phyloP scores from a whole-genome alignment of 2,329 filamentous ascomycete genomes.

The Zasmidium citrigriseum region DNA sequence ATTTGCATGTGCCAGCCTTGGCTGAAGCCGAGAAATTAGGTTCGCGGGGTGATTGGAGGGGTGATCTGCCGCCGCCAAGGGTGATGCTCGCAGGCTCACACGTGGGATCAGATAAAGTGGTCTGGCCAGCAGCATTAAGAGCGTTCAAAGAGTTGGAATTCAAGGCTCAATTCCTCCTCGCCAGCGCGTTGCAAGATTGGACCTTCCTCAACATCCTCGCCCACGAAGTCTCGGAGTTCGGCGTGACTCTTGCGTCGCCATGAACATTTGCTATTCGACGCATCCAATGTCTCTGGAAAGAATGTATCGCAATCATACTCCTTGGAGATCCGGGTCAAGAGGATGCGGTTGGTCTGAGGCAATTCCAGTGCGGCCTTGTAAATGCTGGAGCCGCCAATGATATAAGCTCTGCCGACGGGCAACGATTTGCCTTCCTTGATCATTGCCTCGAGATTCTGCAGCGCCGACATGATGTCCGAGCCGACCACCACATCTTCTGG shows the following conservation, averaged over 20 bases:
- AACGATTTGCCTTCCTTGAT: constrained; percentile 23
- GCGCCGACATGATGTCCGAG: constrained; percentile 30
- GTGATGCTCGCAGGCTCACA: not conserved
- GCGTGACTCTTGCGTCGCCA: constrained; percentile 59
- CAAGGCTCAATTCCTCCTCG: constrained; percentile 27
- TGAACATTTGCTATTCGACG: constrained; percentile 25
- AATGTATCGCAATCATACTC: constrained; percentile 78
- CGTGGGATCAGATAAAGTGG: not conserved
- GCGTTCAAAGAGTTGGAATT: constrained; percentile 36
- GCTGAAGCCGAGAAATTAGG: constrained; percentile 4
- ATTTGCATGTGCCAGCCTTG: constrained; percentile 6
- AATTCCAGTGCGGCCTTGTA: constrained; percentile 70
- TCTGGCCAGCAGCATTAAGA: not conserved
- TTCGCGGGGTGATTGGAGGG: constrained; percentile 5
- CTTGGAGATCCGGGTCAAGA: constrained; percentile 67
- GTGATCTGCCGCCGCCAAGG: not conserved
- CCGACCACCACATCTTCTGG: constrained; percentile 58
- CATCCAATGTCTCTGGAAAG: constrained; percentile 63
- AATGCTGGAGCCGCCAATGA: constrained; percentile 88
- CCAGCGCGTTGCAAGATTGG: constrained; percentile 62
- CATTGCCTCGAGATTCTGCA: constrained; percentile 35
- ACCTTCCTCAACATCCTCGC: constrained; percentile 61
- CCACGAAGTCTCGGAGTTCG: constrained; percentile 64
- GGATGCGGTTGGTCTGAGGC: constrained; percentile 59
- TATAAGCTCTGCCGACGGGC: constrained; percentile 65